These are phyloP conservation scores for Oryza australiensis DNA, from an alignment of 176 grass and related monocot species.

Conservation along the genomic window DNA sequence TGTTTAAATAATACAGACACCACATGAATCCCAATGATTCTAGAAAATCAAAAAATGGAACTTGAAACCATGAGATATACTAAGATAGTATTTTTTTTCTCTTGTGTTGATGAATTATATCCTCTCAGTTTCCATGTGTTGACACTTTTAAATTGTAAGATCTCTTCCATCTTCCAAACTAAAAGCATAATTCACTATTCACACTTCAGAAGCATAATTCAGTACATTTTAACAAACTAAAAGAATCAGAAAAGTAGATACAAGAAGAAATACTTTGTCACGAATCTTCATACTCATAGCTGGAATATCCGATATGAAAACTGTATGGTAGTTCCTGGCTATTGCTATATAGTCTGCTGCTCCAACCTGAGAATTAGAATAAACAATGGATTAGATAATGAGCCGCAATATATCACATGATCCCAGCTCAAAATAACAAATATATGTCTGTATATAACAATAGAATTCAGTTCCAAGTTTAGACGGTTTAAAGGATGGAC, in stretches of 20 bases:
- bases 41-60: neutral
- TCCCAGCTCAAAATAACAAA: neutral
- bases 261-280: slow-evolving; percentile 79
- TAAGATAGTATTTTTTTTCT: neutral
- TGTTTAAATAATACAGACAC: neutral
- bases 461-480: slow-evolving; percentile 19
- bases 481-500: neutral
- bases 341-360: slow-evolving; percentile 99
- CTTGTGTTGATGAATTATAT: neutral
- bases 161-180: neutral
- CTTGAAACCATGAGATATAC: neutral
- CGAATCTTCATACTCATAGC: slow-evolving; percentile 99
- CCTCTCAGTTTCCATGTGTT: neutral
- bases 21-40: neutral
- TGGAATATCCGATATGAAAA: slow-evolving; percentile 93
- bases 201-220: neutral
- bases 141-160: neutral
- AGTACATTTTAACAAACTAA: slow-evolving; percentile 7
- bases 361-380: slow-evolving; percentile 58
- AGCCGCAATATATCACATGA: neutral
- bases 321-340: slow-evolving; percentile 83
- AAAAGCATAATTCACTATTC: neutral
- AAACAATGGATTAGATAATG: slow-evolving; percentile 9
- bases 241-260: slow-evolving; percentile 2
- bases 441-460: neutral